A percentile compares a stretch with the other conserved stretches of the same genome.
Evolutionary conservation across 108 stramenopile species (phyloP).

Genomic region (Pelagomonas calceolata): DNA sequence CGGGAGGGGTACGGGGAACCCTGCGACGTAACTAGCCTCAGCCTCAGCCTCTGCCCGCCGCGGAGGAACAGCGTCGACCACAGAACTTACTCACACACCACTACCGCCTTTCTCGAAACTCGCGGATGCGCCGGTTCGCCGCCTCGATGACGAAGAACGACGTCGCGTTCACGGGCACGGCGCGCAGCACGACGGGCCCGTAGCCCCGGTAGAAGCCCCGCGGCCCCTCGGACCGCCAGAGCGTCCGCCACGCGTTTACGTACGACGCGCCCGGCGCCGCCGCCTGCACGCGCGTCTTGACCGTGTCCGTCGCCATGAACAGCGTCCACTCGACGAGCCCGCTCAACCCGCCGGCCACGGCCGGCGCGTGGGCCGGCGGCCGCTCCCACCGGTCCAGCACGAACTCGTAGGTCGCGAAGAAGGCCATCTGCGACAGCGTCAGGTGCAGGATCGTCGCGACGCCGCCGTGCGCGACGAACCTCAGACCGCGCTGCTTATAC

Average conservation of each 20-base stretch:
- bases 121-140: neutral
- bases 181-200: slow-evolving; percentile 13
- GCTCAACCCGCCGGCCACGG: slow-evolving; percentile 7
- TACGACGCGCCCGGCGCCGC: neutral
- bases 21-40: too few species aligned
- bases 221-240: slow-evolving; percentile 5
- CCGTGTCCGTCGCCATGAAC: slow-evolving; percentile 7
- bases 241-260: neutral
- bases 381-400: neutral
- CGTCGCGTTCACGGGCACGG: slow-evolving; percentile 18
- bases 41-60: too few species aligned
- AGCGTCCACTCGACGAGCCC: slow-evolving; percentile 10
- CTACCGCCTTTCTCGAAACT: too few species aligned
- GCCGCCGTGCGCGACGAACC: neutral
- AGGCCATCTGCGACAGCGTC: neutral
- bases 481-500: neutral
- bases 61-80: too few species aligned
- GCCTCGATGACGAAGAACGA: slow-evolving; percentile 11
- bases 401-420: neutral
- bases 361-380: neutral
- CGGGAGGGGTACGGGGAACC: too few species aligned
- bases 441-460: neutral
- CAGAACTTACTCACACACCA: too few species aligned
- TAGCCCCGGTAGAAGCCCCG: slow-evolving; percentile 16
- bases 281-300: slow-evolving; percentile 15